phyloP scores from a whole-genome alignment of 2,329 filamentous ascomycete species.

The Xylariales sp. region DNA sequence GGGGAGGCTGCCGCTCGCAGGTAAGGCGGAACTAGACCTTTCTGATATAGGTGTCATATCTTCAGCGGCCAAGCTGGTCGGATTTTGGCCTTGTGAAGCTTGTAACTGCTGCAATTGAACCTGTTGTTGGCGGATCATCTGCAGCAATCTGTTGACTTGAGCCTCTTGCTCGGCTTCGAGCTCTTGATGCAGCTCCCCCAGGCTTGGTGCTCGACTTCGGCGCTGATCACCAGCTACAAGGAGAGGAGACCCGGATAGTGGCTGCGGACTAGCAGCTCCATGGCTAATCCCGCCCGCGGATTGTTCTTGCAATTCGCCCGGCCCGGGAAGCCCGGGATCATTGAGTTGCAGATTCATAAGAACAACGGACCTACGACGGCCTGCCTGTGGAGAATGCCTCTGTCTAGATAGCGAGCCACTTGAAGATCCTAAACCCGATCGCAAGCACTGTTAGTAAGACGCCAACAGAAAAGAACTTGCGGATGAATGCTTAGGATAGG shows the following conservation, averaged over 20 bases:
- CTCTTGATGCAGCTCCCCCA: conserved; percentile 75
- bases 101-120: conserved; percentile 62
- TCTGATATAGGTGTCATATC: conserved; percentile 44
- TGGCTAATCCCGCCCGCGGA: conserved; percentile 24
- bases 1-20: conserved; percentile 29
- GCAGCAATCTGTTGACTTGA: conserved; percentile 73
- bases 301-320: conserved; percentile 62
- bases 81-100: conserved; percentile 34
- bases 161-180: conserved; percentile 76
- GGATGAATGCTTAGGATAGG: neutral
- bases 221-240: conserved; percentile 45
- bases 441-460: neutral
- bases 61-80: conserved; percentile 42
- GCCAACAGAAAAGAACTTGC: neutral
- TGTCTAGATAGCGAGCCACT: conserved; percentile 46
- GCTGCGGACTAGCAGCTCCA: conserved; percentile 37
- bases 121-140: conserved; percentile 74
- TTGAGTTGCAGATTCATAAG: conserved; percentile 72
- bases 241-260: conserved; percentile 43
- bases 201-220: conserved; percentile 63
- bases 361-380: conserved; percentile 62
- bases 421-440: conserved; percentile 38
- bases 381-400: conserved; percentile 40
- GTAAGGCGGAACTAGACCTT: conserved; percentile 32
- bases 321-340: conserved; percentile 62